Conservation (phyloP, 345 rosid genomes). For the Moricandia moricandioides region DNA sequence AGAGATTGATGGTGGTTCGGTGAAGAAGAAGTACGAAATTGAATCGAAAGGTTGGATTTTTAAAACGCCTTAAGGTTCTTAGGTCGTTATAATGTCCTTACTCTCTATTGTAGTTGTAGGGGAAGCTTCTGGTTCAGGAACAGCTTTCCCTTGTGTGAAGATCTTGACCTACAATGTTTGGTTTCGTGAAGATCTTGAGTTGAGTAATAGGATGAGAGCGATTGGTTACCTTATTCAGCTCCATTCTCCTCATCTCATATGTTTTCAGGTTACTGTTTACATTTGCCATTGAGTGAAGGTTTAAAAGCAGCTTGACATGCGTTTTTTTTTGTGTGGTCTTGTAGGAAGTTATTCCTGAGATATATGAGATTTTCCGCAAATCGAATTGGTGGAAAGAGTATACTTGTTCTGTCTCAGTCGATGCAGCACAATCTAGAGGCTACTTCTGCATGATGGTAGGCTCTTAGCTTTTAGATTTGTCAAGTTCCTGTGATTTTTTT, state of each 20-base stretch:
- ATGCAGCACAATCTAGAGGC: constrained; percentile 42
- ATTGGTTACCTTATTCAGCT: constrained; percentile 68
- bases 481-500: not conserved
- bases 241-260: constrained; percentile 85
- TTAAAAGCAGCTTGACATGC: not conserved
- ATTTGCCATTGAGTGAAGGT: not conserved
- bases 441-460: constrained; percentile 86
- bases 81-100: not conserved
- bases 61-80: not conserved
- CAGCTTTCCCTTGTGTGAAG: constrained; percentile 47
- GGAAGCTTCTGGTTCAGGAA: constrained; percentile 42
- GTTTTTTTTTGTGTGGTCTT: constrained; percentile 11
- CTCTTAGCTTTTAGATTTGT: not conserved
- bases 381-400: constrained; percentile 90
- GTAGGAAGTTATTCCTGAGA: constrained; percentile 84
- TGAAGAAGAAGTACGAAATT: constrained; percentile 34
- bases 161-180: constrained; percentile 93
- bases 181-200: constrained; percentile 91
- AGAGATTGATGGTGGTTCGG: constrained; percentile 28
- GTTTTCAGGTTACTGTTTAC: constrained; percentile 70
- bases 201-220: constrained; percentile 75
- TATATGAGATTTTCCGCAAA: constrained; percentile 56
- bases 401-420: constrained; percentile 57
- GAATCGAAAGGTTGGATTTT: constrained; percentile 39
- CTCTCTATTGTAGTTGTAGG: constrained; percentile 24